phyloP scores from a whole-genome alignment of 352 stramenopile species.

The Thalassiosira hispida region DNA sequence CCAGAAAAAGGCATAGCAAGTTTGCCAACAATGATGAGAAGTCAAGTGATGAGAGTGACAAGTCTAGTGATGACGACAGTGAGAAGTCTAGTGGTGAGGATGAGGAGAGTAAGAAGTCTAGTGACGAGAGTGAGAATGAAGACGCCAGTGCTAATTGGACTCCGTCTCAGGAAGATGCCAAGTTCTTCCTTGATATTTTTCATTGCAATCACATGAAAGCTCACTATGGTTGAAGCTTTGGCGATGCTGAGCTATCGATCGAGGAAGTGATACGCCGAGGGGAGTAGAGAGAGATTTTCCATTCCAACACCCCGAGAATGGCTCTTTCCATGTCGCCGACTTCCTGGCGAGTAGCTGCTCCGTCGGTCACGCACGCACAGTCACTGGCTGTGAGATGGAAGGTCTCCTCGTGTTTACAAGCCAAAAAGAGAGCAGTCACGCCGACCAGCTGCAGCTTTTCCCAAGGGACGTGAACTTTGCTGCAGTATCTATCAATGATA shows the following conservation, averaged over 20 bases:
- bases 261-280: conserved; percentile 92
- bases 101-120: no score
- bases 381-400: conserved; percentile 91
- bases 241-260: conserved; percentile 86
- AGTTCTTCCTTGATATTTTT: no score
- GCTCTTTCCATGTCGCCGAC: conserved; percentile 92
- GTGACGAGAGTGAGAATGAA: no score
- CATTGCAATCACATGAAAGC: no score
- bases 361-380: conserved; percentile 97
- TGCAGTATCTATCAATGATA: conserved; percentile 94
- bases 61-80: no score
- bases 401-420: conserved; percentile 98
- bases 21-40: no score
- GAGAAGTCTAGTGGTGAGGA: no score
- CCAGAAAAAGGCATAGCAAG: no score
- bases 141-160: no score
- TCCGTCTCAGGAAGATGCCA: no score
- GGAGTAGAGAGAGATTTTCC: conserved; percentile 92
- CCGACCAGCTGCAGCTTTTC: conserved; percentile 94
- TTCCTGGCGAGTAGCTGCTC: conserved; percentile 90
- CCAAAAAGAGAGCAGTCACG: conserved; percentile 94
- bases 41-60: no score
- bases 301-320: conserved; percentile 92
- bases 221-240: conserved; percentile 50
- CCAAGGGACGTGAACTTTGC: conserved; percentile 88